Evolutionary conservation across 768 basidiomycete genomes (phyloP), one percentile per base, ranked within the genome.

Genomic region (Xerocomellus amylosporus): DNA sequence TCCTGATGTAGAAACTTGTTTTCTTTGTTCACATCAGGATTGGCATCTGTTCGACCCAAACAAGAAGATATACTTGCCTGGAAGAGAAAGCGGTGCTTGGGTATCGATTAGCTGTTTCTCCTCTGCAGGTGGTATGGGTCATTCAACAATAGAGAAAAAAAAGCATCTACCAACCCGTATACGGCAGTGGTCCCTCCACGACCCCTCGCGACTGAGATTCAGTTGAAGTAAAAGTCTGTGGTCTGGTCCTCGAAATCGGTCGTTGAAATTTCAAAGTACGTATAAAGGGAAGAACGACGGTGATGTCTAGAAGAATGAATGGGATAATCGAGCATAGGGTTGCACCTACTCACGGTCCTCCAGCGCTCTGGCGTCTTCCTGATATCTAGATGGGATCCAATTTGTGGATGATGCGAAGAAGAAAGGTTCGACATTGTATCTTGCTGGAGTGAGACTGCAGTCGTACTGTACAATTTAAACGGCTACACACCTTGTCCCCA

Each of bases 341-440:
- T 39, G 13, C 5, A 40, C 24, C 41, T n/a, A 66, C 76, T 56
- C 53, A 78, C 77, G 77, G 49, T 78, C 77, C 44, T 65, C 58
- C 19, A 60, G 58, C n/a, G 54, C 52, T n/a, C 53, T 59, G 8
- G 61, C 43, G 19, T 71, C 70, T 62, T 77, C 75, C 58, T 71
- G 74, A 54, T 75, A 78, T 43, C 74, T 71, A 1, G 75, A 72
- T 1, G 77, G 74, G 34, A 74, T 77, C 67, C 73, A 71, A 54
- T 76, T 75, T 14, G 71, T 38, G 1, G 77, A 75, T 1, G 74
- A 76, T 8, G 75, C 71, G 42, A 75, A 78, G 58, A 75, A 78
- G 56, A 77, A 76, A 1, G 77, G 75, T 56, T 78, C 76, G 28
- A 77, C 58, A 47, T 72, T 70, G 55, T 71, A 75, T 54, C 77